phyloP scores from a whole-genome alignment of 805 yeast genomes.

The Priceomyces fermenticarens region DNA sequence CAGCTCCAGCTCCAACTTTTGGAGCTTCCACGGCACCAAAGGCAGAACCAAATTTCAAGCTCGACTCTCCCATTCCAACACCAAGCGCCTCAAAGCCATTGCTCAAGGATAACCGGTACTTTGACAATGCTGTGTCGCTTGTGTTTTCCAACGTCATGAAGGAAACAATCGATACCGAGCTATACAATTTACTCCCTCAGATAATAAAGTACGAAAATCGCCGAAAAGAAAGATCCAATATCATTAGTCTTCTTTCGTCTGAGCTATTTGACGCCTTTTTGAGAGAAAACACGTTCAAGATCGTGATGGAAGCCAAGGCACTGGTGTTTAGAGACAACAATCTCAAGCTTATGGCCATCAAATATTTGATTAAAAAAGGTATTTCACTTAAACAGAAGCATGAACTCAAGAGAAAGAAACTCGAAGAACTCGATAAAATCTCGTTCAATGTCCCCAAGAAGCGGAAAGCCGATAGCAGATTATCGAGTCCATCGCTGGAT shows the following conservation, averaged over 20 bases:
- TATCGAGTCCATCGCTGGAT: constrained; percentile 1
- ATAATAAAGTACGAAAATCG: constrained; percentile 19
- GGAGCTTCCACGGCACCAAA: constrained; percentile 1
- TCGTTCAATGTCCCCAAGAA: constrained; percentile 18
- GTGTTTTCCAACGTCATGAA: constrained; percentile 19
- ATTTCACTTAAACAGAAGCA: constrained; percentile 18
- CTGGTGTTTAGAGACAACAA: constrained; percentile 28
- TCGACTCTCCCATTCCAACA: background rate
- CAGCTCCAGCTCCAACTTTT: background rate
- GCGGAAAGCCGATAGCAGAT: constrained; percentile 13
- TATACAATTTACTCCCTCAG: constrained; percentile 21
- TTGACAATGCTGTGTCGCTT: constrained; percentile 22
- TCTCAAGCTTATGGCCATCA: constrained; percentile 29
- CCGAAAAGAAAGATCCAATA: constrained; percentile 14
- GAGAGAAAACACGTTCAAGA: constrained; percentile 50
- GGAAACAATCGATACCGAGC: constrained; percentile 22
- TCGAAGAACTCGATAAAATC: constrained; percentile 25
- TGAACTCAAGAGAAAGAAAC: constrained; percentile 27
- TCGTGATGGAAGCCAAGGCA: constrained; percentile 45
- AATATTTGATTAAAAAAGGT: constrained; percentile 28
- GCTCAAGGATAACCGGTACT: constrained; percentile 23
- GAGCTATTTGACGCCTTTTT: constrained; percentile 62
- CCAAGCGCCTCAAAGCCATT: background rate
- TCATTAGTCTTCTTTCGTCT: constrained; percentile 39
- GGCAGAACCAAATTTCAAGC: background rate